A percentile compares a stretch with the other conserved stretches of the same genome.
Conservation (phyloP, 371 early-diverging fungal species). For the Mucor saturninus region DNA sequence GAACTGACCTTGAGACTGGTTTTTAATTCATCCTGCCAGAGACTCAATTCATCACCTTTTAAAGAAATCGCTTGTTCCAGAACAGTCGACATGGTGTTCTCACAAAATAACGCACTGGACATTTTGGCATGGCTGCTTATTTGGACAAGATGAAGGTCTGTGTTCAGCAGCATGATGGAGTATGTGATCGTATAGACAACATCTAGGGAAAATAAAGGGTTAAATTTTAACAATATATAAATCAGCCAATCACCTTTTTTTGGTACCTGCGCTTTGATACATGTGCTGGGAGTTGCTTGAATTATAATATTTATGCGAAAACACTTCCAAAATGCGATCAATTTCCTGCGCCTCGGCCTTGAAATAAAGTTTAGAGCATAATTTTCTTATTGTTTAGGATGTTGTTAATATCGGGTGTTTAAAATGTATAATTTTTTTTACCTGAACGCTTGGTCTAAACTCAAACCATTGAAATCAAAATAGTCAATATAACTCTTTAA, state of each 20-base stretch:
- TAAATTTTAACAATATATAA: too few species aligned
- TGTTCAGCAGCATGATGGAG: constrained; percentile 87
- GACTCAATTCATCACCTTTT: not conserved
- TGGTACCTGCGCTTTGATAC: constrained; percentile 42
- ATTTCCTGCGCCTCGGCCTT: constrained; percentile 89
- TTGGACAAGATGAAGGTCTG: constrained; percentile 83
- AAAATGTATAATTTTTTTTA: constrained; percentile 1
- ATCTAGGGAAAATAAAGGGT: constrained; percentile 28
- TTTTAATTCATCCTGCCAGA: constrained; percentile 9
- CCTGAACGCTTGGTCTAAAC: constrained; percentile 79
- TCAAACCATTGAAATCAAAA: constrained; percentile 70
- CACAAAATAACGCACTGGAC: constrained; percentile 53
- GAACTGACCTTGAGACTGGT: constrained; percentile 3
- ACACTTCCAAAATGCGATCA: constrained; percentile 80
- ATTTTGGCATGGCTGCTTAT: constrained; percentile 51
- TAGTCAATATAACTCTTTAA: constrained; percentile 63
- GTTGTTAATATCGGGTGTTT: not conserved
- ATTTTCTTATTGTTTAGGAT: constrained; percentile 17
- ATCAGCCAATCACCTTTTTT: too few species aligned
- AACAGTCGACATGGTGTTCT: constrained; percentile 56
- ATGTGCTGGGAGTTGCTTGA: constrained; percentile 61
- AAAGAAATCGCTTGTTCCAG: constrained; percentile 29
- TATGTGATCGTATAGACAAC: constrained; percentile 84
- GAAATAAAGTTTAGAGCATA: constrained; percentile 73
- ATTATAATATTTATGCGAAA: constrained; percentile 75